phyloP scores from a whole-genome alignment of 495 filamentous ascomycete genomes.

The Friedmanniomyces simplex region DNA sequence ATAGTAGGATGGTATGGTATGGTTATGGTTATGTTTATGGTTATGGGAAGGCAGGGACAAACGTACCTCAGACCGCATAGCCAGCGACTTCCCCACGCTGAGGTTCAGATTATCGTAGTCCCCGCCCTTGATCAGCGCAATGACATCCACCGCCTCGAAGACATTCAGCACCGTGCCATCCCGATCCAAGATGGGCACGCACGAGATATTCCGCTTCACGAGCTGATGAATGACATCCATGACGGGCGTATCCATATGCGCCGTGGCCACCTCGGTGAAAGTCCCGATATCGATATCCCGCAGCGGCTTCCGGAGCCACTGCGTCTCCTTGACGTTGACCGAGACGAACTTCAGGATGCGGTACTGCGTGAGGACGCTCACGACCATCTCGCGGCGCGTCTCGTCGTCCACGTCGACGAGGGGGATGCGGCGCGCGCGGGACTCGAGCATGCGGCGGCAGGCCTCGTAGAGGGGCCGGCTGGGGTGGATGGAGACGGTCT shows the following conservation, averaged over 20 bases:
- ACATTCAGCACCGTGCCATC: conserved; percentile 82
- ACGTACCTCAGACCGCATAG: conserved; percentile 68
- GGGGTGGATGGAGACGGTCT: conserved; percentile 92
- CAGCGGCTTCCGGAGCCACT: conserved; percentile 78
- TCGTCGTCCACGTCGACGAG: conserved; percentile 92
- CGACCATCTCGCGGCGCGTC: conserved; percentile 82
- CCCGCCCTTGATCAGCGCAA: conserved; percentile 87
- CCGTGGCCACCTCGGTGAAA: conserved; percentile 68
- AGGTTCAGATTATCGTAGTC: conserved; percentile 83
- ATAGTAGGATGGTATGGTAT: no score
- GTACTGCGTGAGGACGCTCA: conserved; percentile 95
- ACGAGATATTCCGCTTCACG: conserved; percentile 86
- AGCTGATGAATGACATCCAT: conserved; percentile 93
- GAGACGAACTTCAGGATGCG: conserved; percentile 97
- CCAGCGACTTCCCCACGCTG: conserved; percentile 79
- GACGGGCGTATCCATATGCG: conserved; percentile 84
- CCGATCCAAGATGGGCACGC: conserved; percentile 83
- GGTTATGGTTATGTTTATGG: no score
- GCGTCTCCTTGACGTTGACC: conserved; percentile 87
- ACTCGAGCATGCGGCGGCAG: conserved; percentile 87
- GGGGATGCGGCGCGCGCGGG: conserved; percentile 84
- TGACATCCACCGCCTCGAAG: conserved; percentile 96
- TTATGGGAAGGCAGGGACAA: no score
- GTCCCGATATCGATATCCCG: conserved; percentile 76
- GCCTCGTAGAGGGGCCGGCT: conserved; percentile 86